Evolutionary conservation across 805 yeast species (phyloP).

Genomic region (Clavispora fructus): DNA sequence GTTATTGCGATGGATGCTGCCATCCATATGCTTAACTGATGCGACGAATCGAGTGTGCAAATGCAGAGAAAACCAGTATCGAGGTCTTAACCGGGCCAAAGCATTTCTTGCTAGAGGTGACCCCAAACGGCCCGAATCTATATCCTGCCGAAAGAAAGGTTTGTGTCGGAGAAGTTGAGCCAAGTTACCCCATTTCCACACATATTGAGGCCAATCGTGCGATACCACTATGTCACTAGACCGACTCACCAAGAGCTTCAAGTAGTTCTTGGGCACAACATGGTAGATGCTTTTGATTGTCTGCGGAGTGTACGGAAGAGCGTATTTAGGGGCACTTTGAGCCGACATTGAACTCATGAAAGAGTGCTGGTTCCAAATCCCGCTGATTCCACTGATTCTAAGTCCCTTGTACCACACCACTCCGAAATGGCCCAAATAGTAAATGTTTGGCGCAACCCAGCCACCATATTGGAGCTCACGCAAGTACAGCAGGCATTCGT

Average conservation of each 20-base stretch:
- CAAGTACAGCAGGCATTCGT: conserved; percentile 80
- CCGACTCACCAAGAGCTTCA: conserved; percentile 46
- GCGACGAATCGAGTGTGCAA: conserved; percentile 75
- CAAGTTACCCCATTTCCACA: conserved; percentile 61
- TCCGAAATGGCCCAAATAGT: conserved; percentile 75
- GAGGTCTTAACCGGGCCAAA: conserved; percentile 52
- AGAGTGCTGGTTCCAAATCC: conserved; percentile 57
- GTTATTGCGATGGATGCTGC: neutral
- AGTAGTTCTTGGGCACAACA: conserved; percentile 57
- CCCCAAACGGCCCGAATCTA: conserved; percentile 58
- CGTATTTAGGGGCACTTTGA: conserved; percentile 2
- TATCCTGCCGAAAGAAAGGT: conserved; percentile 64
- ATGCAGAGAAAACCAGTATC: conserved; percentile 85
- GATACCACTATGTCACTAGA: conserved; percentile 56
- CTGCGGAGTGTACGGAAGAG: conserved; percentile 43
- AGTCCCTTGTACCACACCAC: conserved; percentile 72
- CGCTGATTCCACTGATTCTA: conserved; percentile 77
- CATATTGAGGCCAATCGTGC: conserved; percentile 94
- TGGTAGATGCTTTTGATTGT: conserved; percentile 65
- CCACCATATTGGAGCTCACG: conserved; percentile 79
- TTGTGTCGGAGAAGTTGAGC: conserved; percentile 47
- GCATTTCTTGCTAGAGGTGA: conserved; percentile 60
- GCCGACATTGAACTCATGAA: conserved; percentile 14
- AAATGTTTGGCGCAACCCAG: conserved; percentile 86
- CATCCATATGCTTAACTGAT: conserved; percentile 29